Conservation (phyloP, 352 stramenopile genomes). For the Phytophthora pseudosyringae region DNA sequence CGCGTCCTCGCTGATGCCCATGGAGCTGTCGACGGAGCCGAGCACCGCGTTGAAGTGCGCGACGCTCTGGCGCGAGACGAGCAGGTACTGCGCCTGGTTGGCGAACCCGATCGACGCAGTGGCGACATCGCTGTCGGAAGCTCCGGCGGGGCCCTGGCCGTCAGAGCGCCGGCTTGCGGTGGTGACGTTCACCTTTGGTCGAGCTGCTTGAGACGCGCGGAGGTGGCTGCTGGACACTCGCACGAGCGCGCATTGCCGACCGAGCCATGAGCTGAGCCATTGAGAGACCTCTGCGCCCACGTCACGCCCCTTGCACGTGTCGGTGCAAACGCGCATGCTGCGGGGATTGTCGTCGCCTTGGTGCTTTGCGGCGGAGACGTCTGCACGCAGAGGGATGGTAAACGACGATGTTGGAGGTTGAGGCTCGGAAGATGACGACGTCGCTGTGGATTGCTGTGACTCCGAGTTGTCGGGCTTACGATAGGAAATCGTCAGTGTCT, state of each 20-base stretch:
- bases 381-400: conserved; percentile 46
- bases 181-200: conserved; percentile 4
- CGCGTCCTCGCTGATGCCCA: conserved; percentile 58
- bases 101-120: conserved; percentile 69
- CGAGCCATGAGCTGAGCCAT: conserved; percentile 75
- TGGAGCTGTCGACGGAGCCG: conserved; percentile 27
- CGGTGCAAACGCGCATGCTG: conserved; percentile 61
- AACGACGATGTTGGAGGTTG: conserved; percentile 21
- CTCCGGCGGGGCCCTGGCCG: conserved; percentile 6
- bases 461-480: conserved; percentile 1
- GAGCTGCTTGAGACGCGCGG: conserved; percentile 34
- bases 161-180: not conserved
- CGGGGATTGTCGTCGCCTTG: conserved; percentile 28
- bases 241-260: conserved; percentile 71
- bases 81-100: conserved; percentile 75
- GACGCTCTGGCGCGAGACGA: conserved; percentile 69
- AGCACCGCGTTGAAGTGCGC: conserved; percentile 57
- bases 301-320: conserved; percentile 55
- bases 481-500: conserved; percentile 66
- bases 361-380: conserved; percentile 24
- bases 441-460: conserved; percentile 5
- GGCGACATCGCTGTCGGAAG: not conserved
- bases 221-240: conserved; percentile 58
- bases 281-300: conserved; percentile 55
- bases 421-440: conserved; percentile 11